Evolutionary conservation across 306 rosid genomes (phyloP).

Genomic region (Gastrolobium bilobum): DNA sequence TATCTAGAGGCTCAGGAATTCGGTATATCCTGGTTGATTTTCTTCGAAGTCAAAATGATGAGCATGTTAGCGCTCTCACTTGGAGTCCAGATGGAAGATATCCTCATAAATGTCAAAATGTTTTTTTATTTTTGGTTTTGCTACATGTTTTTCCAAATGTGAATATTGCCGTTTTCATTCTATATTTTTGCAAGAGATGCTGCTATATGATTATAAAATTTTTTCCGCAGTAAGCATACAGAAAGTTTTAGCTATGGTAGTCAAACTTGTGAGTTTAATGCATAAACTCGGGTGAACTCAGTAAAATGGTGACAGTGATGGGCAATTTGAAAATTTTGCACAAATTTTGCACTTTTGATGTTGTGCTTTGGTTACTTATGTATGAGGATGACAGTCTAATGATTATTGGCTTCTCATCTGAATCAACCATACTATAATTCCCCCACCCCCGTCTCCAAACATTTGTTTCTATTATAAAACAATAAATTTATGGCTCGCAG

Average conservation of each 20-base stretch:
- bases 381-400: background rate
- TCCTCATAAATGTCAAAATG: constrained; percentile 55
- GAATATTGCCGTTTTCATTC: background rate
- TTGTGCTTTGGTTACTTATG: constrained; percentile 7
- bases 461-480: background rate
- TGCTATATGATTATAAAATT: constrained; percentile 12
- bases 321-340: constrained; percentile 10
- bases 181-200: constrained; percentile 23
- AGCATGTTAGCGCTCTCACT: constrained; percentile 83
- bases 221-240: background rate
- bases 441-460: too few species aligned
- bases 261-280: constrained; percentile 17
- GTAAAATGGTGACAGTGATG: constrained; percentile 3
- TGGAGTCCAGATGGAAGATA: constrained; percentile 99
- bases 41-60: constrained; percentile 73
- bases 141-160: constrained; percentile 28
- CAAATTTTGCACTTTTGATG: background rate
- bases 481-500: background rate
- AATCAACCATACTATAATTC: too few species aligned
- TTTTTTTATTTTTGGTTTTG: constrained; percentile 29
- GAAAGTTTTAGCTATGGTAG: background rate
- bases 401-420: too few species aligned
- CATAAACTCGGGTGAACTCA: background rate
- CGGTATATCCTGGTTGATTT: constrained; percentile 86
- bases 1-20: constrained; percentile 86